These are phyloP conservation scores for Sarocladium brachiariae DNA, from an alignment of 2,329 filamentous ascomycete species.

Conservation along the genomic window DNA sequence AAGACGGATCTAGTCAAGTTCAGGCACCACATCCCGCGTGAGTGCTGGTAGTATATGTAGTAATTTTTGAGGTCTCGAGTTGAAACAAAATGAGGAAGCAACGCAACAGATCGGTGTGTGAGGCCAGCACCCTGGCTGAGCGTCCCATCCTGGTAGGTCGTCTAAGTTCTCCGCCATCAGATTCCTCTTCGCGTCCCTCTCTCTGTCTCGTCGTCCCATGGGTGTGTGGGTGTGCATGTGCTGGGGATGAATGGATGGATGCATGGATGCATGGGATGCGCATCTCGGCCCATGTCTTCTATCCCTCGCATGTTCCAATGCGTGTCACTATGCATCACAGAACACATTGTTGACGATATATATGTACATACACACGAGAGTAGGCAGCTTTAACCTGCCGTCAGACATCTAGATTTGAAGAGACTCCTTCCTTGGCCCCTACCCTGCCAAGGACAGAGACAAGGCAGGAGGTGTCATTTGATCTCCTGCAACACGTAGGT, in stretches of 20 bases:
- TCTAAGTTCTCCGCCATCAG: not conserved
- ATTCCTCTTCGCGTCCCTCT: too few species aligned
- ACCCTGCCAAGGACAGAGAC: too few species aligned
- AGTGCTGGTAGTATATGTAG: not conserved
- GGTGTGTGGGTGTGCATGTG: not conserved
- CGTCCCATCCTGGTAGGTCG: slow-evolving; percentile 5
- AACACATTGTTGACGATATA: too few species aligned
- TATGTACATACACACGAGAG: too few species aligned
- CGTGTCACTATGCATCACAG: not conserved
- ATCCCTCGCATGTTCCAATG: not conserved
- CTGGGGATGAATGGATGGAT: not conserved
- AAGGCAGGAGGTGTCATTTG: too few species aligned
- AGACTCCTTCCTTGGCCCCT: too few species aligned
- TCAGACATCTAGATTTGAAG: too few species aligned
- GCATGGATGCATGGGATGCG: too few species aligned
- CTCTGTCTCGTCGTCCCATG: not conserved
- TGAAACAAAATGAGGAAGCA: slow-evolving; percentile 5
- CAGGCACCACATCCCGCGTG: not conserved
- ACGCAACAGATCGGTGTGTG: not conserved
- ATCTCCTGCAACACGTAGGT: not conserved
- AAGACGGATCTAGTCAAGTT: not conserved
- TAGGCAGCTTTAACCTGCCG: too few species aligned
- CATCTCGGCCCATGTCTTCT: not conserved
- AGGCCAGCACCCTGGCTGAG: not conserved
- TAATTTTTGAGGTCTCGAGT: not conserved